A percentile compares a stretch with the other conserved stretches of the same genome.
These are phyloP conservation scores for Psilocybe subaeruginosa DNA, from an alignment of 768 basidiomycete species.

Conservation along the genomic window DNA sequence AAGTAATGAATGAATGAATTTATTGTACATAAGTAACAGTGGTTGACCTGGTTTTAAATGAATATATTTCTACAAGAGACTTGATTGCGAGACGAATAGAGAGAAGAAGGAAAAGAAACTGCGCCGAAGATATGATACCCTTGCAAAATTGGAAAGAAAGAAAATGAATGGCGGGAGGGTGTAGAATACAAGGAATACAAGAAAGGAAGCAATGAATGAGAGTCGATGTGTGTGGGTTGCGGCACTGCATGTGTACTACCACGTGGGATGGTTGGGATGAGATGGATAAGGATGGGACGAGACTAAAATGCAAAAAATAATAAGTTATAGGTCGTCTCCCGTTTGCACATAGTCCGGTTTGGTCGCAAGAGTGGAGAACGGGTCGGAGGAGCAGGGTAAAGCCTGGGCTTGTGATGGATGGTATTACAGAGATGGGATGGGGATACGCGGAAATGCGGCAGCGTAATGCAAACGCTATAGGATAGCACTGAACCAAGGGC, in stretches of 20 bases:
- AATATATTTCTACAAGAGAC: constrained; percentile 4
- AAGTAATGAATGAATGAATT: not conserved
- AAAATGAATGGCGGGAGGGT: no score
- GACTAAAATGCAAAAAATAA: not conserved
- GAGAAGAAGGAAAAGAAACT: not conserved
- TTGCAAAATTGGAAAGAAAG: no score
- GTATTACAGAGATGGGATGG: not conserved
- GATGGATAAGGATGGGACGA: no score
- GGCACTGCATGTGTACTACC: no score
- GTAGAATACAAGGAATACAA: not conserved
- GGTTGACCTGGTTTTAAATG: not conserved
- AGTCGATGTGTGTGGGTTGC: not conserved
- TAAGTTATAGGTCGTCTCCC: no score
- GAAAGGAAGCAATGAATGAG: not conserved
- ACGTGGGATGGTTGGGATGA: no score
- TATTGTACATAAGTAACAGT: constrained; percentile 3
- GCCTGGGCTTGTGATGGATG: no score
- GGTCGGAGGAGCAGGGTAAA: no score
- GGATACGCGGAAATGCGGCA: not conserved
- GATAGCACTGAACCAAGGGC: not conserved
- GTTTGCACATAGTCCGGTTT: no score
- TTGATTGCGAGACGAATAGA: not conserved
- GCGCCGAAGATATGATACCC: no score
- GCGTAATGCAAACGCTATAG: not conserved
- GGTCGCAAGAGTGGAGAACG: no score